phyloP scores from a whole-genome alignment of 73 alveolate genomes.

The Paramecium primaurelia region DNA sequence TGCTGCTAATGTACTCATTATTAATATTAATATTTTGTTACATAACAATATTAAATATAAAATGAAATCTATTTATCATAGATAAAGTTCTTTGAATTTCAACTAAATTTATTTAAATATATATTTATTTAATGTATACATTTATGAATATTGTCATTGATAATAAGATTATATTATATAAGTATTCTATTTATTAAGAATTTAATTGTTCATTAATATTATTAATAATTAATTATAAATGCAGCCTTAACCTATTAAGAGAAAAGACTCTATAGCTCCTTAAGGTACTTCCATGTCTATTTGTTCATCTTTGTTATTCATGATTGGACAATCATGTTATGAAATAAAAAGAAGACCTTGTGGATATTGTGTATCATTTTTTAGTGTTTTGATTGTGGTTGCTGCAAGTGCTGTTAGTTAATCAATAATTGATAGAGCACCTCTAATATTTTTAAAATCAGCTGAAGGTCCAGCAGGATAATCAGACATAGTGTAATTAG shows the following conservation, averaged over 20 bases:
- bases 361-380: slow-evolving; percentile 77
- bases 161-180: neutral
- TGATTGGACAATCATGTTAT: slow-evolving; percentile 42
- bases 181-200: neutral
- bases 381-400: slow-evolving; percentile 75
- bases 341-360: slow-evolving; percentile 77
- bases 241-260: neutral
- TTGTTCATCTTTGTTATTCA: neutral
- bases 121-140: too few species aligned
- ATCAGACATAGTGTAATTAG: neutral
- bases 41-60: neutral
- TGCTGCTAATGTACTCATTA: slow-evolving; percentile 52
- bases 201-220: neutral
- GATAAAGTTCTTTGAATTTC: too few species aligned
- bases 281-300: slow-evolving; percentile 19
- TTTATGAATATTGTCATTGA: neutral
- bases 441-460: slow-evolving; percentile 73
- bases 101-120: too few species aligned
- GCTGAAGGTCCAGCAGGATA: slow-evolving; percentile 70
- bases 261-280: neutral
- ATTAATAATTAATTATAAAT: neutral
- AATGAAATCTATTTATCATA: too few species aligned
- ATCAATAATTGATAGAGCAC: slow-evolving; percentile 81
- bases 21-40: neutral
- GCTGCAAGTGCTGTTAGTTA: slow-evolving; percentile 73